Base-by-base conservation (phyloP, 208 protist species). In the Wallacemonas sp. region DNA sequence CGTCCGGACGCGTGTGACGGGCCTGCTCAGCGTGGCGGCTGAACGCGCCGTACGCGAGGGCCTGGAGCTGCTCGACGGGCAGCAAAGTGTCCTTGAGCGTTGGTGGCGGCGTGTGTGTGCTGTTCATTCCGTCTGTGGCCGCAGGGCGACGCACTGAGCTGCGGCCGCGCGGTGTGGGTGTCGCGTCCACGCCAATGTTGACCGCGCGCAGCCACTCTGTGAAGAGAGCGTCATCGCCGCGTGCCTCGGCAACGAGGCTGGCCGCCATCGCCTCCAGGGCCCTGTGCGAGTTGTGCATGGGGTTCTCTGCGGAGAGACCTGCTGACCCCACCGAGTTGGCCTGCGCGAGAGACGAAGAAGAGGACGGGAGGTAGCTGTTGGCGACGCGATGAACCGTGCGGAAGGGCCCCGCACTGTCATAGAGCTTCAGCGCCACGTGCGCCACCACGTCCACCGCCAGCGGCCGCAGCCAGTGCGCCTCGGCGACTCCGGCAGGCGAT, bases 381-480 rank as follows among this genome's bases (percentile, higher is more conserved):
- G 54, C 54, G 36, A 46, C 38, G 19, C 37, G 37, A 19, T 61
- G 37, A 4, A 61, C 54, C 15, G 54, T 42, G 38, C 37, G 38
- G 29, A 42, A 61, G 2, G 50, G 50, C 12, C 29, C 50, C 8
- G 62, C 32, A 36, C 58, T 30, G 39, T 79, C 66, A 57, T 82
- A 87, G 19, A 91, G 68, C 55, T 71, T 72, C 44, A 80, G 68
- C 6, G 81, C 78, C 5, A 91, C 80, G 42, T 71, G 70, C 27
- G 77, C 86, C 21, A 94, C 64, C 30, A 77, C 82, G 50, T 94
- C 88, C 12, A 91, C 69, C 9, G 81, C 73, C 42, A 89, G 58
- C 19, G 76, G 42, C 2, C 71, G 83, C 45, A 83, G 54, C 30
- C 41, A 54, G 24, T 85, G 75, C 1, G 55, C 46, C 22, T 42